Evolutionary conservation across 306 rosid species (phyloP).

Genomic region (Vigna trinervia): DNA sequence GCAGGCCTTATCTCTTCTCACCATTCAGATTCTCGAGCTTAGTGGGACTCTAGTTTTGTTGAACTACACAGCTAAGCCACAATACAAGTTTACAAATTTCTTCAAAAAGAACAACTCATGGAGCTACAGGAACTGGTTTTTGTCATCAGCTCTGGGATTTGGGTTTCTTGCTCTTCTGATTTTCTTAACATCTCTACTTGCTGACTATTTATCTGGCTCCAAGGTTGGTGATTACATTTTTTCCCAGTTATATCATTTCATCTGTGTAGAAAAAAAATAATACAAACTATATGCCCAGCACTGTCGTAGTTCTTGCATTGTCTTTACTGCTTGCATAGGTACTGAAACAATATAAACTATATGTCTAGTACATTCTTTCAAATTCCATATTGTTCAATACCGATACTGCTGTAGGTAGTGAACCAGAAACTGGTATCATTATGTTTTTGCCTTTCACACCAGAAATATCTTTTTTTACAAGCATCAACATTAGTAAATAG

Average conservation of each 20-base stretch:
- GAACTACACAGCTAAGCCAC: slow-evolving; percentile 68
- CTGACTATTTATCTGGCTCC: slow-evolving; percentile 55
- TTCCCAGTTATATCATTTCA: slow-evolving; percentile 8
- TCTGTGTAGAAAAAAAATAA: not conserved
- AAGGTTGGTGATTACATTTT: slow-evolving; percentile 58
- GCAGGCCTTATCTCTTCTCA: slow-evolving; percentile 74
- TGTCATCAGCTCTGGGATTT: slow-evolving; percentile 70
- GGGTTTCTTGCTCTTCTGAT: slow-evolving; percentile 66
- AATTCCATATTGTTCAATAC: slow-evolving; percentile 21
- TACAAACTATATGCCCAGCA: not conserved
- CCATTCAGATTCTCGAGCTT: slow-evolving; percentile 69
- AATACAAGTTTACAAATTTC: slow-evolving; percentile 52
- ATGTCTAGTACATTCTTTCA: not conserved
- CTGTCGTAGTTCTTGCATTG: not conserved
- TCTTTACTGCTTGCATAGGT: not conserved
- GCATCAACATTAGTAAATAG: not conserved
- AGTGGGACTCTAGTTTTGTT: slow-evolving; percentile 60
- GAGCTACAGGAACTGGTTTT: slow-evolving; percentile 65
- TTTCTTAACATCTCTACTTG: slow-evolving; percentile 61
- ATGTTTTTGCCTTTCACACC: not conserved
- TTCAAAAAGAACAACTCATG: slow-evolving; percentile 47
- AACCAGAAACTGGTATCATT: slow-evolving; percentile 27
- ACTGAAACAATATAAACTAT: not conserved
- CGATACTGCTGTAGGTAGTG: not conserved
- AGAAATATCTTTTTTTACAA: slow-evolving; percentile 2